Base-by-base conservation (phyloP, 2,329 filamentous ascomycete genomes). In the Pseudogymnoascus sp. region DNA sequence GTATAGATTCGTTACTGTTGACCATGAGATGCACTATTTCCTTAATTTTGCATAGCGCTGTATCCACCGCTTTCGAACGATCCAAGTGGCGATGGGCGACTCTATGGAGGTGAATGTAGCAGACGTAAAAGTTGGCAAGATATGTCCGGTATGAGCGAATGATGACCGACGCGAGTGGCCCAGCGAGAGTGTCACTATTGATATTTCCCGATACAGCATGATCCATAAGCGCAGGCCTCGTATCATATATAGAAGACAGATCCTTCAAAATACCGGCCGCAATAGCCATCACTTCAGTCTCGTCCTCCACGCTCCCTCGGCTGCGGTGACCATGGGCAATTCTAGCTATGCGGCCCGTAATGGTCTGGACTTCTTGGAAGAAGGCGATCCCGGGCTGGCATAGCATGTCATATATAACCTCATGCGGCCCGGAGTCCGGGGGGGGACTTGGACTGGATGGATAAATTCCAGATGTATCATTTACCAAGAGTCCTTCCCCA, bases 301-400 rank as follows among this genome's bases (percentile, higher is more conserved):
- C 81, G 66, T 84, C 82, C 59, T 83, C 78, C 8, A 84, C 81
- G 0, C 81, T 84, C 5, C 81, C 81, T 8, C 82, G 76, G 31
- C 76, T 77, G 14, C 81, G 78, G 69, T 84, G 81, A 78, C 81
- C 83, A 1, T 77, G 81, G 61, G 83, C 81, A 60, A 84, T 83
- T 63, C 79, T 78, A 6, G 81, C 80, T 56, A 84, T 82, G 4
- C 80, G 76, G 2, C 82, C 81, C 73, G 82, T 82, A 68, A 84
- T 82, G 38, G 78, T 81, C 69, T 82, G 82, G 0, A 84, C 80
- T 65, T 83, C 82, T 61, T 84, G 81, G 66, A 81, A 84, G 69
- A 84, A 84, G 1, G 80, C 74, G 16, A 82, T 78, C 0, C 81
- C 81, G 0, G 81, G 81, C 11, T 82, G 78, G 65, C 82, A 82